Conservation (phyloP, 345 rosid species). For the Arabidopsis suecica region DNA sequence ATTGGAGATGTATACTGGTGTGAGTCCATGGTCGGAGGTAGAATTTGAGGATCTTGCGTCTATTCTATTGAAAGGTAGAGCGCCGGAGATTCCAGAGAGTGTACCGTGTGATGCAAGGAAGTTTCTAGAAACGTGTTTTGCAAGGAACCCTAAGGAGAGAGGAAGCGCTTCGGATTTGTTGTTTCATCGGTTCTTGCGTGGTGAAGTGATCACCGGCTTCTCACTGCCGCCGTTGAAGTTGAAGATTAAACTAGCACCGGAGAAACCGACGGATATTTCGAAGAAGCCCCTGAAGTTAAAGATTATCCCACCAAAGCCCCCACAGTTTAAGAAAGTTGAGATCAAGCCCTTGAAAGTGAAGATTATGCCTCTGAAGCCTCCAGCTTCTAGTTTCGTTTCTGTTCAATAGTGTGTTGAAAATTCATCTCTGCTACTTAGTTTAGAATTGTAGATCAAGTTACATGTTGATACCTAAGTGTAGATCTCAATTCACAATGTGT, state of each 20-base stretch:
- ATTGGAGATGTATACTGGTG: conserved; percentile 28
- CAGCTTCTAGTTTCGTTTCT: not conserved
- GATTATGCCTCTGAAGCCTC: conserved; percentile 1
- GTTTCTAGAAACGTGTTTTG: conserved; percentile 15
- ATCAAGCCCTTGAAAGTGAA: not conserved
- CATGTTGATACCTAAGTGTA: not conserved
- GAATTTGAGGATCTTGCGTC: not conserved
- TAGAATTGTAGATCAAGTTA: not conserved
- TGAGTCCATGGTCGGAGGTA: not conserved
- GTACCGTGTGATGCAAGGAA: conserved; percentile 23
- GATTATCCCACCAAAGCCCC: conserved; percentile 1
- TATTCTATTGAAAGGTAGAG: not conserved
- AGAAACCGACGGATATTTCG: not conserved
- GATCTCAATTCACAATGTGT: not conserved
- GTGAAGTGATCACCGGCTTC: not conserved
- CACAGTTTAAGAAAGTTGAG: not conserved
- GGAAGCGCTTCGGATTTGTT: conserved; percentile 15
- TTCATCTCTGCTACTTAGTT: not conserved
- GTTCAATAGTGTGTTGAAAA: not conserved
- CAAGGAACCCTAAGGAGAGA: conserved; percentile 17
- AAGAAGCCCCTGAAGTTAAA: not conserved
- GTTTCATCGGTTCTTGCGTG: conserved; percentile 11
- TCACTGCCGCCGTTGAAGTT: not conserved
- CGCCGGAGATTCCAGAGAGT: conserved; percentile 5
- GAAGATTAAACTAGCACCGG: not conserved